Base-by-base conservation (phyloP, 1,284 basidiomycete genomes). In the Rhodotorula sp. region DNA sequence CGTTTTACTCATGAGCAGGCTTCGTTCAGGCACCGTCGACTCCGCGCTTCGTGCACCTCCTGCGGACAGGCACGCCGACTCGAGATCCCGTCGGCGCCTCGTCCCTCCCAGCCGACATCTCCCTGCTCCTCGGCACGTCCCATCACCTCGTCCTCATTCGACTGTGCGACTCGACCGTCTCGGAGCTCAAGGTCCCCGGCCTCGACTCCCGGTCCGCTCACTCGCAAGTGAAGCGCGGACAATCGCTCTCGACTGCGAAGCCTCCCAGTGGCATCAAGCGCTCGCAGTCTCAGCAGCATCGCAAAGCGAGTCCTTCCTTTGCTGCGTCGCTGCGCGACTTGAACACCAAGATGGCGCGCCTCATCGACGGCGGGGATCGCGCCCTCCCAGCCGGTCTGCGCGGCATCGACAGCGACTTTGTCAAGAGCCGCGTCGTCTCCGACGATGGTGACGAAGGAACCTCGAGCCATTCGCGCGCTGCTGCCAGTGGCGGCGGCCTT, bases 1-100 rank as follows among this genome's bases (percentile, higher is more conserved):
- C 28, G 28, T 28, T 28, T 28, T 28, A 28, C 28, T 28, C 28
- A 61, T 12, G 21, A n/a, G 28, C 15, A 16, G 38, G 8, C n/a
- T 23, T 1, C 15, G 1, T n/a, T 15, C 67, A 74, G 73, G 67
- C 73, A 5, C 73, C 73, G 0, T 48, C 73, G 0, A 70, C 73
- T 1, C 73, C 73, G 15, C 56, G 57, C 4, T 68, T 67, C 38
- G 3, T 74, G 38, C 50, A 48, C 21, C 66, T 74, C 57, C 47
- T 74, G 23, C 59, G 67, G 18, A 45, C 52, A 10, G 26, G 62
- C 38, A 45, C 43, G 43, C 45, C 55, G 0, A 31, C 60, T 5
- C n/a, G 54, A 31, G n/a, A 16, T 8, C 19, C 52, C 54, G 3
- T 47, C 38, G n/a, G 54, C 47, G 16, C 38, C 38, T 28, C 56